Conservation (phyloP, 306 rosid species). For the Quercus wislizeni region DNA sequence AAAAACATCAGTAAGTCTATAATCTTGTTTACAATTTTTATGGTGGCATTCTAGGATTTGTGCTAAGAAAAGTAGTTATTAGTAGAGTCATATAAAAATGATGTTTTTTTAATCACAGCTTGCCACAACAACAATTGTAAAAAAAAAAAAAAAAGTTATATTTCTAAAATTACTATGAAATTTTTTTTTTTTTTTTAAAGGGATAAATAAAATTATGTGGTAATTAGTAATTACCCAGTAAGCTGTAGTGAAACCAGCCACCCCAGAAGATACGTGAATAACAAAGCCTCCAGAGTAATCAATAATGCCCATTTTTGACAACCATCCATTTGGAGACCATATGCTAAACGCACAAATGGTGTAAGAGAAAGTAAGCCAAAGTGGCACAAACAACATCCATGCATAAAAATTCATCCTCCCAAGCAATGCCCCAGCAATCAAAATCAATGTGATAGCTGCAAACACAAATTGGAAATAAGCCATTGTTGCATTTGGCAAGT, state of each 20-base stretch:
- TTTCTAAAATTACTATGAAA: no score
- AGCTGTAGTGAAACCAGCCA: slow-evolving; percentile 43
- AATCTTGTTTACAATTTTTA: no score
- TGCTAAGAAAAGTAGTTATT: no score
- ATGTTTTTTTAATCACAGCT: no score
- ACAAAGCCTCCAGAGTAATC: slow-evolving; percentile 47
- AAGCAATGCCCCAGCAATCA: slow-evolving; percentile 45
- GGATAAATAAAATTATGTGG: neutral
- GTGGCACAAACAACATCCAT: slow-evolving; percentile 52
- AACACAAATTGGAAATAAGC: slow-evolving; percentile 41
- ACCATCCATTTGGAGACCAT: slow-evolving; percentile 37
- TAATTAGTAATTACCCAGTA: slow-evolving; percentile 28
- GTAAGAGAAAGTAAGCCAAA: slow-evolving; percentile 45
- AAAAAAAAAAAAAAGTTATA: no score
- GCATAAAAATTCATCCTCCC: slow-evolving; percentile 48
- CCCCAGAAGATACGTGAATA: slow-evolving; percentile 43
- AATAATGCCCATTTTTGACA: slow-evolving; percentile 27
- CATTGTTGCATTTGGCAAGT: slow-evolving; percentile 41
- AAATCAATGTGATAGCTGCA: slow-evolving; percentile 46
- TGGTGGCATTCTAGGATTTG: no score
- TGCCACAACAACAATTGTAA: no score
- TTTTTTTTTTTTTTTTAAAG: no score
- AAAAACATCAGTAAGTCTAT: no score
- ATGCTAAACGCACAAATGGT: slow-evolving; percentile 41
- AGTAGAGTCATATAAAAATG: no score